phyloP scores from a whole-genome alignment of 768 basidiomycete genomes.

The Boletus rubescentipes region DNA sequence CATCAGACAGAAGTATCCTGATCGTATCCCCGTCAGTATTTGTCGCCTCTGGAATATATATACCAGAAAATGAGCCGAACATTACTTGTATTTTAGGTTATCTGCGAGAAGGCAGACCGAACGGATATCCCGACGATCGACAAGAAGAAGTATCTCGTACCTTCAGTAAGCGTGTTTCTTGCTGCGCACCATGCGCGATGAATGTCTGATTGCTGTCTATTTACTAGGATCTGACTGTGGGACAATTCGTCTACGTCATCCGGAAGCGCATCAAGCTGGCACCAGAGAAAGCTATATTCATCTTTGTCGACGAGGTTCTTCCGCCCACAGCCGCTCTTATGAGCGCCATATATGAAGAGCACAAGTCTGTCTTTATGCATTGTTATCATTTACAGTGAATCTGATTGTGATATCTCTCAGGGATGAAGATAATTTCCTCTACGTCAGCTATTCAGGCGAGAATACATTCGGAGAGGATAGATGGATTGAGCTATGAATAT shows the following conservation, averaged over 20 bases:
- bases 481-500: slow-evolving; percentile 34
- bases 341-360: slow-evolving; percentile 99
- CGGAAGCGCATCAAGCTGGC: slow-evolving; percentile 99
- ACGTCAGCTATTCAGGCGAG: slow-evolving; percentile 98
- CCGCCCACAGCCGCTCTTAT: slow-evolving; percentile 98
- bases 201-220: slow-evolving; percentile 24
- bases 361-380: slow-evolving; percentile 70
- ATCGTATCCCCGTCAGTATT: slow-evolving; percentile 87
- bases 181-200: slow-evolving; percentile 15
- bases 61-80: slow-evolving; percentile 10
- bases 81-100: slow-evolving; percentile 60
- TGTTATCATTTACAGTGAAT: slow-evolving; percentile 1
- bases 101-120: slow-evolving; percentile 98
- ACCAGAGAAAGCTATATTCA: slow-evolving; percentile 99
- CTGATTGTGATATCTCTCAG: slow-evolving; percentile 44
- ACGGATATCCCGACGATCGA: slow-evolving; percentile 99
- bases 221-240: slow-evolving; percentile 87
- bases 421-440: slow-evolving; percentile 99
- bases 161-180: slow-evolving; percentile 65
- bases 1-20: slow-evolving; percentile 97
- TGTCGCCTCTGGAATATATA: not conserved
- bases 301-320: slow-evolving; percentile 98
- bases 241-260: slow-evolving; percentile 99
- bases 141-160: slow-evolving; percentile 99
- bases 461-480: slow-evolving; percentile 76